Base-by-base conservation (phyloP, 768 basidiomycete species). In the Serendipita sp. region DNA sequence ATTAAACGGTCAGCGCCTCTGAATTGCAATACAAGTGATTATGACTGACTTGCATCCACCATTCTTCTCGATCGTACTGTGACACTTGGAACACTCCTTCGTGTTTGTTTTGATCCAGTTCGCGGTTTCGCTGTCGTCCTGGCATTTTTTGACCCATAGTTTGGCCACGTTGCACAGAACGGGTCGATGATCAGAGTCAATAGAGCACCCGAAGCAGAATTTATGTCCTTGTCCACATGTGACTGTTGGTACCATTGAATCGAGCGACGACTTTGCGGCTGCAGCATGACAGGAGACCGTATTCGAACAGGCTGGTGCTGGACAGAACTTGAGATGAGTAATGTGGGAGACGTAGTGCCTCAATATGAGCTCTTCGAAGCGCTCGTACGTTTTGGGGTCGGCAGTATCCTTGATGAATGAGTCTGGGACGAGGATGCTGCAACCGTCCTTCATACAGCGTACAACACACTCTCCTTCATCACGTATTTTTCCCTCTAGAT, bases 41-140 rank as follows among this genome's bases (percentile, higher is more conserved):
- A 41, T 22, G 14, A 85, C 92, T 70, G 70, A 97, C 93, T 99
- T 98, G 92, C 96, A 99, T 13, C 96, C 96, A 7, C 96, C 96
- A 67, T 98, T 98, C 86, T 99, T 99, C 81, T 99, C 96, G 63
- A 99, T 99, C 61, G 96, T 98, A 68, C 91, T 92, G 72, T 91
- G 86, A 72, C 96, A 99, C 71, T 92, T 86, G 20, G 83, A 78
- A 72, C 96, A 99, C 73, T 99, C 96, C 78, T 99, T 98, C 43
- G 96, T 99, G 72, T 99, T 97, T 66, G 93, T 96, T 81, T 90
- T 92, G 78, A 99, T 92, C 96, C 96, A 99, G 72, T 99, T 98
- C 26, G 93, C 91, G 17, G 96, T 99, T 76, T 99, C 96, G 66
- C 87, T 90, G 71, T 99, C 96, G 72, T 99, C 96, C 60, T 84